Conservation (phyloP, 2,329 filamentous ascomycete genomes). For the Colletotrichum costaricense region DNA sequence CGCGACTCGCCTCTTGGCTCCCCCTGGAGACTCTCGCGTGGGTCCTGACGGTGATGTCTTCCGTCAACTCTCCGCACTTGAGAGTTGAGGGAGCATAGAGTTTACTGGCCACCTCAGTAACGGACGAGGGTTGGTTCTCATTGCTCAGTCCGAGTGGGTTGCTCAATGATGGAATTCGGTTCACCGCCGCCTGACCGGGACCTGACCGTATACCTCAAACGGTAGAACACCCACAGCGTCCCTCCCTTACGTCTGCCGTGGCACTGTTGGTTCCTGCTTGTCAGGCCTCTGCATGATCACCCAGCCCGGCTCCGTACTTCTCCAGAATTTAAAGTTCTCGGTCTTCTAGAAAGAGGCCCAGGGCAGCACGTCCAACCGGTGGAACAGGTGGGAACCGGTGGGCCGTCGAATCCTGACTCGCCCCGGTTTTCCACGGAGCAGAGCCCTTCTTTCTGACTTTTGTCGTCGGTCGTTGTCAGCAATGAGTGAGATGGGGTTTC, state of each 20-base stretch:
- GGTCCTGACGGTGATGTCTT: slow-evolving; percentile 6
- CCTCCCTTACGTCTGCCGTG: background rate
- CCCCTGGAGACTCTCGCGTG: slow-evolving; percentile 2
- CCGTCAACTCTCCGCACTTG: background rate
- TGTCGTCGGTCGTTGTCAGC: slow-evolving; percentile 25
- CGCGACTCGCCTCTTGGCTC: slow-evolving; percentile 18
- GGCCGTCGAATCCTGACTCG: slow-evolving; percentile 24
- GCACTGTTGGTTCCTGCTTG: slow-evolving; percentile 28
- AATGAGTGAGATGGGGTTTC: slow-evolving; percentile 25
- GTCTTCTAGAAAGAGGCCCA: slow-evolving; percentile 26
- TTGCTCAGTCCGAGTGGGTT: background rate
- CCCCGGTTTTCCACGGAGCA: slow-evolving; percentile 27
- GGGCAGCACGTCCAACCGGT: slow-evolving; percentile 13
- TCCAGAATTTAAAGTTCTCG: slow-evolving; percentile 33
- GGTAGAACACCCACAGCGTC: slow-evolving; percentile 6
- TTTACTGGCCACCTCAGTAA: background rate
- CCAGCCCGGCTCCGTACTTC: background rate
- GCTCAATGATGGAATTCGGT: background rate
- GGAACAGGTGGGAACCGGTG: slow-evolving; percentile 34
- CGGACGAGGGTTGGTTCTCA: background rate
- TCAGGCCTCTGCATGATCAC: slow-evolving; percentile 35
- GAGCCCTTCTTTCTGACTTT: slow-evolving; percentile 28
- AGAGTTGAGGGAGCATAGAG: background rate
- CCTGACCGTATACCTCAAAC: slow-evolving; percentile 35
- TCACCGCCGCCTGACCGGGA: slow-evolving; percentile 29